Percentiles rank a stretch among this genome's conserved stretches.
These are phyloP conservation scores for Colletotrichum limetticola DNA, from an alignment of 2,329 filamentous ascomycete species.

Conservation along the genomic window DNA sequence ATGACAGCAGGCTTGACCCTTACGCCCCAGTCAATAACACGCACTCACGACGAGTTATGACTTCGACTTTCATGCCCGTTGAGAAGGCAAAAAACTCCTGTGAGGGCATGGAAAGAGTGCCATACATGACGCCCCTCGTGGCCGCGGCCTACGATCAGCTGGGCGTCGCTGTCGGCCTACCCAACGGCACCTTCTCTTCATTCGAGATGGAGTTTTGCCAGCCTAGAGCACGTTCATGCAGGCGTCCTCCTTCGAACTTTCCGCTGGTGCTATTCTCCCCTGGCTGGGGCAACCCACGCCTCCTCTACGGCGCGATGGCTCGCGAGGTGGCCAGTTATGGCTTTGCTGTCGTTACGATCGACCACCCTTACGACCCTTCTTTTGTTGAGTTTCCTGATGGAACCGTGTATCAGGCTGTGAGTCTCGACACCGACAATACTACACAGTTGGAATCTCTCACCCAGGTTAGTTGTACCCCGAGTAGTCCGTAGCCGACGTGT, in stretches of 20 bases:
- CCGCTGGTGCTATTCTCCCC: conserved; percentile 55
- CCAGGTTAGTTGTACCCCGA: conserved; percentile 26
- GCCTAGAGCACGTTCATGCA: conserved; percentile 10
- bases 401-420: conserved; percentile 36
- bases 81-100: conserved; percentile 38
- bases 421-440: conserved; percentile 38
- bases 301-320: conserved; percentile 55
- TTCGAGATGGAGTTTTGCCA: conserved; percentile 42
- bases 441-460: conserved; percentile 36
- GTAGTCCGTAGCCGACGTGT: background rate
- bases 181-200: conserved; percentile 43
- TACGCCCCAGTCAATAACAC: conserved; percentile 39
- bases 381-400: conserved; percentile 60
- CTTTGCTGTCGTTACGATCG: conserved; percentile 57
- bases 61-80: conserved; percentile 46
- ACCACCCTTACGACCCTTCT: conserved; percentile 58
- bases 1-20: conserved; percentile 44
- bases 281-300: conserved; percentile 53
- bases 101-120: conserved; percentile 14
- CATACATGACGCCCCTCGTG: conserved; percentile 49
- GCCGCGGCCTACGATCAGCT: conserved; percentile 43
- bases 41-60: conserved; percentile 41
- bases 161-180: conserved; percentile 42
- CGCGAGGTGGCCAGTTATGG: conserved; percentile 58
- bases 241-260: conserved; percentile 15